A percentile compares a stretch with the other conserved stretches of the same genome.
Conservation (phyloP, 495 filamentous ascomycete genomes). For the Neurospora sp. region DNA sequence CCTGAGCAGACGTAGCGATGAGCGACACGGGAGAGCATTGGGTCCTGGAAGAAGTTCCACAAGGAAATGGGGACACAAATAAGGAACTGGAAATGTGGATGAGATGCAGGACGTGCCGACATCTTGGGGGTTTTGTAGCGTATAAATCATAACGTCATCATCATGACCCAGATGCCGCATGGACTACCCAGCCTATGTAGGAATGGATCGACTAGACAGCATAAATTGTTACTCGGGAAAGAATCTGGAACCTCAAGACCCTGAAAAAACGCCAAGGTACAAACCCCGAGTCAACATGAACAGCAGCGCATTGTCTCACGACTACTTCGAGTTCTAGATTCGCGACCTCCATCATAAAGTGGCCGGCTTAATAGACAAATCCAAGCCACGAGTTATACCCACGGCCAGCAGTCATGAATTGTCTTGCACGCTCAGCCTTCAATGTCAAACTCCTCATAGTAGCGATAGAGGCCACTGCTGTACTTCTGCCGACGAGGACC, state of each 20-base stretch:
- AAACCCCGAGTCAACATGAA: not conserved
- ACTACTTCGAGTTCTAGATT: not conserved
- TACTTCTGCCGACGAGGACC: constrained; percentile 48
- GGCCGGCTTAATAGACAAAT: not conserved
- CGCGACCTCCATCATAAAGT: not conserved
- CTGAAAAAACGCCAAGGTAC: not conserved
- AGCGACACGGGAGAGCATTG: not conserved
- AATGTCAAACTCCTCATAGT: constrained; percentile 53
- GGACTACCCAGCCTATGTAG: not conserved
- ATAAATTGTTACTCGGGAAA: not conserved
- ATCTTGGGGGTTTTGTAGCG: not conserved
- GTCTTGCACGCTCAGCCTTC: constrained; percentile 6
- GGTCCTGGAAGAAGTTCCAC: not conserved
- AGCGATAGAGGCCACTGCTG: constrained; percentile 45
- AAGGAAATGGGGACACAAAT: not conserved
- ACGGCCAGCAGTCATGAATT: not conserved
- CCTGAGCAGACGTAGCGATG: not conserved
- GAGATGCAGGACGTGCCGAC: not conserved
- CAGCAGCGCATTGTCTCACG: not conserved
- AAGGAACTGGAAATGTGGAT: not conserved
- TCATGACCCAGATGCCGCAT: not conserved
- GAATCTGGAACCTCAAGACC: not conserved
- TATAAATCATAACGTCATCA: not conserved
- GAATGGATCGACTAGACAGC: not conserved
- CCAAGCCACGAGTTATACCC: not conserved